Evolutionary conservation across 768 basidiomycete species (phyloP).

Genomic region (Austroboletus festivus): DNA sequence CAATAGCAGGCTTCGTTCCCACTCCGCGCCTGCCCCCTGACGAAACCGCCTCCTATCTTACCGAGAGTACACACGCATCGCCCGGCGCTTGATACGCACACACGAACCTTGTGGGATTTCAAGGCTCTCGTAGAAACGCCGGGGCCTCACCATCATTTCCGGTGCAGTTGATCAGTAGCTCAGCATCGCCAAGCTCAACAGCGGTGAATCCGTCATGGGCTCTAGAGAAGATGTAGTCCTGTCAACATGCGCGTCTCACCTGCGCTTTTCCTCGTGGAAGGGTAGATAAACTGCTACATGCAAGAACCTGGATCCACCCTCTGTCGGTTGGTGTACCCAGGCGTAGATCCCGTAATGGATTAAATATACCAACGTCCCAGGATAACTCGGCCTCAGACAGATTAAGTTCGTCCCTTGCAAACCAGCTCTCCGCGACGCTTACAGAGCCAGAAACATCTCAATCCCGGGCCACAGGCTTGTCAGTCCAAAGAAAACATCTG

Average conservation of each 20-base stretch:
- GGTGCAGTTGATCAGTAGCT: conserved; percentile 4
- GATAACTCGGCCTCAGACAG: conserved; percentile 4
- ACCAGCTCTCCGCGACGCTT: too few species aligned
- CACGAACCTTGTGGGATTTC: conserved; percentile 34
- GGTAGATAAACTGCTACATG: conserved; percentile 3
- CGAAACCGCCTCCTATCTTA: background rate
- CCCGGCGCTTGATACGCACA: conserved; percentile 22
- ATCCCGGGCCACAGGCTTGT: background rate
- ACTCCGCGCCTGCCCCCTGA: conserved; percentile 18
- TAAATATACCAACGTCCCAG: background rate
- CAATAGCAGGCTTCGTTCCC: conserved; percentile 17
- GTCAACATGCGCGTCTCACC: conserved; percentile 9
- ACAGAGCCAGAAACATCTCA: too few species aligned
- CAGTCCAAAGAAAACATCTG: background rate
- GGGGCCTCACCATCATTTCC: conserved; percentile 12
- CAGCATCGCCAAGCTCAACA: background rate
- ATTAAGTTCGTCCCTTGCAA: background rate
- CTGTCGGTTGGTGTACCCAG: too few species aligned
- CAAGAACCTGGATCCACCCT: background rate
- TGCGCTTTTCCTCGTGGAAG: conserved; percentile 18
- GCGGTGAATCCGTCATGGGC: background rate
- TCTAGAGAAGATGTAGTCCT: conserved; percentile 23
- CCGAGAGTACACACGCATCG: conserved; percentile 18
- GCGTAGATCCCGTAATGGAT: too few species aligned
- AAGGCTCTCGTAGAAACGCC: conserved; percentile 10